Conservation (phyloP, 2,329 filamentous ascomycete species). For the Cytospora piceicola region DNA sequence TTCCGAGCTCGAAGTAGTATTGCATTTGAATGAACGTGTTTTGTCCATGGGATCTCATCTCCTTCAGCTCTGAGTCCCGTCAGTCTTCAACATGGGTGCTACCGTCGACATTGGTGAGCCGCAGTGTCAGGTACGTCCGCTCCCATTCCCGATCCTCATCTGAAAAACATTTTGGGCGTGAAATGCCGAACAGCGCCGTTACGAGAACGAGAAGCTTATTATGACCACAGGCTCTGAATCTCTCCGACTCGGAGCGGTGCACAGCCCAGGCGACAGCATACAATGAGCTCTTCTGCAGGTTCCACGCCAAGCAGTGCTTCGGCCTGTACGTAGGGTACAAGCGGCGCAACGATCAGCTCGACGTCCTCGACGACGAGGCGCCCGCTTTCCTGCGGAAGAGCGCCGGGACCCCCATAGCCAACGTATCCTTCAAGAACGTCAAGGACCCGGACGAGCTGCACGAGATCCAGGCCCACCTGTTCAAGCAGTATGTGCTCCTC, state of each 20-base stretch:
- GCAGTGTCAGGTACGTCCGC: background rate
- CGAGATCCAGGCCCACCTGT: conserved; percentile 47
- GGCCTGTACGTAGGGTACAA: conserved; percentile 55
- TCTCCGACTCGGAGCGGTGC: conserved; percentile 44
- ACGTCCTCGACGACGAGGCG: conserved; percentile 40
- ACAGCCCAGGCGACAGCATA: conserved; percentile 43
- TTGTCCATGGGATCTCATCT: no score
- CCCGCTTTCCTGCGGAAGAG: conserved; percentile 43
- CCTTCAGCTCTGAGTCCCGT: no score
- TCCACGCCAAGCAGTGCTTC: conserved; percentile 47
- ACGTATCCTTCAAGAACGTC: conserved; percentile 45
- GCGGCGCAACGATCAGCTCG: conserved; percentile 49
- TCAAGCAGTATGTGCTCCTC: conserved; percentile 38
- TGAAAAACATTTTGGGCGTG: background rate
- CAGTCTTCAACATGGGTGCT: background rate
- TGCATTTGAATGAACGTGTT: no score
- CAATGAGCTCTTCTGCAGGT: conserved; percentile 47
- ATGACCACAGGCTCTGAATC: conserved; percentile 38
- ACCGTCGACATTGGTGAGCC: background rate
- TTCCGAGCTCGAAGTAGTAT: no score
- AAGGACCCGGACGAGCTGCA: conserved; percentile 43
- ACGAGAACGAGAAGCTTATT: background rate
- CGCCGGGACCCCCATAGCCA: conserved; percentile 42
- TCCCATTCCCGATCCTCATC: background rate
- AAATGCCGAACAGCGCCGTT: background rate